Conservation (phyloP, 352 stramenopile species). For the Globisporangium uncinulatum region DNA sequence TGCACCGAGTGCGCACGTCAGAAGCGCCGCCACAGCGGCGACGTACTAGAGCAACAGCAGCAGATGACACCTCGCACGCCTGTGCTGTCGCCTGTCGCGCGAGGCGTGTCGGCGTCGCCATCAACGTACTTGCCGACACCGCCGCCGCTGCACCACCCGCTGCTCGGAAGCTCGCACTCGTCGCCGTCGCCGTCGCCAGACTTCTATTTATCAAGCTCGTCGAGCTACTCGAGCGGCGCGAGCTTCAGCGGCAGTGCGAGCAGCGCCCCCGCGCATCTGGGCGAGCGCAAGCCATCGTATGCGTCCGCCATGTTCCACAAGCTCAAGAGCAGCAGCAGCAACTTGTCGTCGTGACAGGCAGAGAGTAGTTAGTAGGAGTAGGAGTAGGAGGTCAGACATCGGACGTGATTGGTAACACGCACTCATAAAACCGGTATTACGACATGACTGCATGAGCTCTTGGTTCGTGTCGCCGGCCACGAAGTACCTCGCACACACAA, state of each 20-base stretch:
- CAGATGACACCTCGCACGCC: conserved; percentile 14
- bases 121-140: conserved; percentile 6
- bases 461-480: no score
- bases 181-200: conserved; percentile 22
- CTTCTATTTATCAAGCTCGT: conserved; percentile 35
- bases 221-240: conserved; percentile 16
- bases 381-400: no score
- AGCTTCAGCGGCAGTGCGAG: neutral
- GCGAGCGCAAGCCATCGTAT: conserved; percentile 46
- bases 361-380: neutral
- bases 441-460: no score
- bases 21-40: conserved; percentile 44
- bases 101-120: neutral
- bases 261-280: conserved; percentile 12
- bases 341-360: neutral
- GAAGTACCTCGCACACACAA: no score
- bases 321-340: conserved; percentile 35
- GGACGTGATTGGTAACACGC: no score
- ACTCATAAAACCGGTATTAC: no score
- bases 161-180: conserved; percentile 10
- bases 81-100: conserved; percentile 14
- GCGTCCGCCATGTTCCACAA: conserved; percentile 51
- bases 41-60: conserved; percentile 14
- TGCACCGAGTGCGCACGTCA: conserved; percentile 53
- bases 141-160: conserved; percentile 8